phyloP scores from a whole-genome alignment of 169 alveolate genomes.

The Ichthyophthirius multifiliis region DNA sequence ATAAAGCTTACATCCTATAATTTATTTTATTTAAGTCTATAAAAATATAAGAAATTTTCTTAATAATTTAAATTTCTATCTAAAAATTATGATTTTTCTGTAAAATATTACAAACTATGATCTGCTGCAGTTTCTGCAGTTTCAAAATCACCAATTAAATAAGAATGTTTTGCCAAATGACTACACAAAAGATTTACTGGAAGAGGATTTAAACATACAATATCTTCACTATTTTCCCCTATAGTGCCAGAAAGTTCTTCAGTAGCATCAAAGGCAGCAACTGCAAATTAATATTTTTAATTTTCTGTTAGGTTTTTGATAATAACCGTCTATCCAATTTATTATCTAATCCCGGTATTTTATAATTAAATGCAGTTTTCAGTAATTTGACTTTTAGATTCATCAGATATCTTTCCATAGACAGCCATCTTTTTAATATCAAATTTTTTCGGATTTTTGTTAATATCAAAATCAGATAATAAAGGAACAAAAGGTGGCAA shows the following conservation, averaged over 20 bases:
- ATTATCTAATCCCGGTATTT: constrained; percentile 47
- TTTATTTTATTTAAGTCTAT: constrained; percentile 37
- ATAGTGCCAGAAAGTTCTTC: constrained; percentile 53
- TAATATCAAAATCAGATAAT: neutral
- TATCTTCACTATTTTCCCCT: constrained; percentile 64
- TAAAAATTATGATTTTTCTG: constrained; percentile 50
- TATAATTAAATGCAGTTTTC: too few species aligned
- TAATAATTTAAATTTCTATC: constrained; percentile 25
- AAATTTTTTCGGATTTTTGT: constrained; percentile 43
- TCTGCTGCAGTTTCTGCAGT: constrained; percentile 63
- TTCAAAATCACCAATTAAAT: constrained; percentile 51
- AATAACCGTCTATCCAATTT: constrained; percentile 45
- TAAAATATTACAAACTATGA: constrained; percentile 36
- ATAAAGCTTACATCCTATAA: constrained; percentile 35
- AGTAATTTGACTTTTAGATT: constrained; percentile 43
- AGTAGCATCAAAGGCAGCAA: constrained; percentile 56
- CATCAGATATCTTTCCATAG: constrained; percentile 62
- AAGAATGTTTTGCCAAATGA: constrained; percentile 53
- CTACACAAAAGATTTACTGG: constrained; percentile 42
- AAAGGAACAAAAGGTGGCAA: constrained; percentile 59
- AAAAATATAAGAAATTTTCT: constrained; percentile 40
- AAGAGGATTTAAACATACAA: constrained; percentile 54
- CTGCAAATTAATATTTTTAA: constrained; percentile 67
- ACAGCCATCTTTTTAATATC: constrained; percentile 52
- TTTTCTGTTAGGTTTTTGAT: constrained; percentile 51